Evolutionary conservation across 106 monocot genomes (phyloP), one percentile per base, ranked within the genome.

Genomic region (Agapanthus africanus): DNA sequence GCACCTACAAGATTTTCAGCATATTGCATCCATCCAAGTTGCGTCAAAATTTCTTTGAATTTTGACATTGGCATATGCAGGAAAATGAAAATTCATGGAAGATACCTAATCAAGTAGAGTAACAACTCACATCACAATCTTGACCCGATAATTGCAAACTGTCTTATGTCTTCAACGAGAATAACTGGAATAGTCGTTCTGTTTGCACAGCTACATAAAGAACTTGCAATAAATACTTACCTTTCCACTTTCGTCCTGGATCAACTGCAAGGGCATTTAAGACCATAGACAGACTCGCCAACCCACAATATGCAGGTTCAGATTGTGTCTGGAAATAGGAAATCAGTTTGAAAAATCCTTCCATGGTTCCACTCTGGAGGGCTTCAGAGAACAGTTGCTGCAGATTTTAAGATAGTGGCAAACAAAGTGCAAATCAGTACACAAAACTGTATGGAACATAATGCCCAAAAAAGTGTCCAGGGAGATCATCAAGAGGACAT

Each of bases 181-280:
- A 40, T n/a, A 23, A 65, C 51, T 33, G 7, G 2, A 31, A 71
- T 41, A 19, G 41, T 4, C 16, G 3, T 14, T 7, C 9, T 7
- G 10, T 31, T 25, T 30, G 64, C 19, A 40, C 10, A 3, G 33
- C 18, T 32, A 26, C 23, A 37, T 7, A 64, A 9, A 16, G 38
- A 37, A 36, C 19, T 38, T 64, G 28, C 56, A 56, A 56, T 27
- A 8, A 56, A 9, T 22, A 33, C 50, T 42, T 71, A 95, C 94
- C 97, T 87, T 97, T 97, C 97, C 97, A 97, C 67, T 92, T 89
- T 75, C 97, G 84, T 38, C 84, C 80, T 9, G 97, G 97, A 69
- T 97, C 97, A 68, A 97, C 87, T 32, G 86, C 57, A 73, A 97
- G 97, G 38, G 92, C 86, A 75, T 97, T 97, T 61, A 97, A 54